Conservation (phyloP, 2,329 filamentous ascomycete species). For the Hymenoscyphus fraxineus region DNA sequence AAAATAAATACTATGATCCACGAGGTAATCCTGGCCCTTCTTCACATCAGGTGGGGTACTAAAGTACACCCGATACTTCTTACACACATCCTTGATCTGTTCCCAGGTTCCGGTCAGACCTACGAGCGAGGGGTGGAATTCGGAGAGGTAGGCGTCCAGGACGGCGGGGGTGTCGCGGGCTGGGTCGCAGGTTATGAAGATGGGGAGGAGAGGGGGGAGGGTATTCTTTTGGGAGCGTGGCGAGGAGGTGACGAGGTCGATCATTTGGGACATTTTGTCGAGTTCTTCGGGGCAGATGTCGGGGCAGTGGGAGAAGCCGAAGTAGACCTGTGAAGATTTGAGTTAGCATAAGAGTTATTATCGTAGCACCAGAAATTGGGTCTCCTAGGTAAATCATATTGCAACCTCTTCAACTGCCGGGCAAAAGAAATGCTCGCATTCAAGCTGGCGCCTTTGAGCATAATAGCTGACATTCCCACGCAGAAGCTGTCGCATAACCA, state of each 20-base stretch:
- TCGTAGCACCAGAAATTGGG: background rate
- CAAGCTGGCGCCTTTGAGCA: no score
- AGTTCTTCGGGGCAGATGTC: conserved; percentile 99
- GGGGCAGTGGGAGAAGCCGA: conserved; percentile 96
- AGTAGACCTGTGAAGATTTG: conserved; percentile 67
- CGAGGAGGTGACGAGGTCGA: conserved; percentile 57
- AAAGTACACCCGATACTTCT: conserved; percentile 95
- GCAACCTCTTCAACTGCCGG: no score
- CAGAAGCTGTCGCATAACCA: no score
- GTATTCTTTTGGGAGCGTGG: conserved; percentile 37
- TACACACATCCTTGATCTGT: conserved; percentile 90
- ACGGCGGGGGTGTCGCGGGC: conserved; percentile 83
- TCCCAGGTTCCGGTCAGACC: conserved; percentile 93
- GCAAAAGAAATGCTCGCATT: no score
- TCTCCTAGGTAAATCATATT: no score
- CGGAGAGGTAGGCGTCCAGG: conserved; percentile 77
- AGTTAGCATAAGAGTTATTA: background rate
- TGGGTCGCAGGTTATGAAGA: conserved; percentile 96
- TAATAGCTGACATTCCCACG: no score
- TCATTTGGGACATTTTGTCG: conserved; percentile 98
- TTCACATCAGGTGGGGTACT: conserved; percentile 85
- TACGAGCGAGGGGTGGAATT: conserved; percentile 84
- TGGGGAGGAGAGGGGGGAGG: conserved; percentile 56
- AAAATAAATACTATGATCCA: conserved; percentile 99
- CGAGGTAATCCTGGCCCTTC: conserved; percentile 92